Base-by-base conservation (phyloP, 805 yeast species). In the Henningerozyma blattae region DNA sequence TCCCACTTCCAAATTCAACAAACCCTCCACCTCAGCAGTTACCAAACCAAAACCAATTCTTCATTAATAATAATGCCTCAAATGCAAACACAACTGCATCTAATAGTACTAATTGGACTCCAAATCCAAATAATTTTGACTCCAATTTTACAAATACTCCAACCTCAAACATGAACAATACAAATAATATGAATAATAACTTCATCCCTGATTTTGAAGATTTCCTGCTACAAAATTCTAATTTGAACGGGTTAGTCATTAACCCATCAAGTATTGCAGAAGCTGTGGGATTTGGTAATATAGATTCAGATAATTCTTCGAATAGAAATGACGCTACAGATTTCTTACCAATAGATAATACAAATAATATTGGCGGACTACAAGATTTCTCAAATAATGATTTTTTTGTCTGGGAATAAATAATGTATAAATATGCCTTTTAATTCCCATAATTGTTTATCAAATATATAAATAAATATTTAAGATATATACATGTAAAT, bases 161-260 rank as follows among this genome's bases (percentile, higher is more conserved):
- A n/a, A n/a, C n/a, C n/a, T n/a, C n/a, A n/a, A n/a, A n/a, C n/a
- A n/a, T n/a, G n/a, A 24, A 24, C n/a, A 12, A 7, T 7, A 15
- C 10, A 10, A n/a, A 24, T 24, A 10, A 10, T n/a, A 26, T 25
- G 28, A 12, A 17, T 15, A 25, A 20, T 4, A 42, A 48, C 15
- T 40, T 45, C 18, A 43, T 51, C 2, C 59, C 58, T n/a, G 56
- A 51, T 24, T 54, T 54, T 28, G 59, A 56, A 30, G 61, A 56
- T 35, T 56, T 56, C 35, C 44, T 54, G 38, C 44, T 45, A 36
- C 56, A 53, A 30, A 50, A 47, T 24, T 43, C 57, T 12, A 48
- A 50, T 25, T 46, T 54, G 17, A 51, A 48, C 31, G 59, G 56
- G 15, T 39, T 54, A 15, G 45, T 52, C 44, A 48, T 51, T 12